Conservation (phyloP, 176 grass and related monocot genomes). For the Musa itinerans region DNA sequence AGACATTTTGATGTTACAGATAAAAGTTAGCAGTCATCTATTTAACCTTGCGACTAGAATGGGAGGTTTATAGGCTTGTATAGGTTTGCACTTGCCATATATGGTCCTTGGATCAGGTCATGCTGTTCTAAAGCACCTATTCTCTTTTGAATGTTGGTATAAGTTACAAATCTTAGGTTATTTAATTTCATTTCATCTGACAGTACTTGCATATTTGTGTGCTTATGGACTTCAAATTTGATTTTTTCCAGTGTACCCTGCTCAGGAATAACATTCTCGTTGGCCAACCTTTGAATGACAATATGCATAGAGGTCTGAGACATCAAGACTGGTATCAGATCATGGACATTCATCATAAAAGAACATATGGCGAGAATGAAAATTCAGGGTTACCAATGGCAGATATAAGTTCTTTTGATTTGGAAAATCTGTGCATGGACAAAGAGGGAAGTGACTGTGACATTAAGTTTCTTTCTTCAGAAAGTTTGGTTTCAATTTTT, state of each 20-base stretch:
- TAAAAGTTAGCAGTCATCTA: background rate
- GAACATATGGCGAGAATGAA: background rate
- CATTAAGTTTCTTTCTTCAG: slow-evolving; percentile 40
- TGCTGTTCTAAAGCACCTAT: background rate
- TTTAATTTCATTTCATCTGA: background rate
- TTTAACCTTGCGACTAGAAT: background rate
- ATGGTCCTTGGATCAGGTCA: background rate
- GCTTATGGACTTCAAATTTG: slow-evolving; percentile 19
- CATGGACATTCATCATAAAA: background rate
- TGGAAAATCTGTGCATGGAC: slow-evolving; percentile 20
- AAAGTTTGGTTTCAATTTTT: slow-evolving; percentile 52
- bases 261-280: slow-evolving; percentile 11
- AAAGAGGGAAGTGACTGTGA: slow-evolving; percentile 18
- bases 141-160: too few species aligned
- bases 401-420: slow-evolving; percentile 6
- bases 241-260: slow-evolving; percentile 20
- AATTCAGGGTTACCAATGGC: background rate
- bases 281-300: slow-evolving; percentile 17
- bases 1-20: too few species aligned
- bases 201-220: background rate
- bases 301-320: slow-evolving; percentile 22
- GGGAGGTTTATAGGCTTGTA: background rate
- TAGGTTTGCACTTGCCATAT: background rate
- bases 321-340: slow-evolving; percentile 12
- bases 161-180: background rate